These are phyloP conservation scores for Cymbopogon citratus DNA, from an alignment of 176 grass and related monocot species.

Conservation along the genomic window DNA sequence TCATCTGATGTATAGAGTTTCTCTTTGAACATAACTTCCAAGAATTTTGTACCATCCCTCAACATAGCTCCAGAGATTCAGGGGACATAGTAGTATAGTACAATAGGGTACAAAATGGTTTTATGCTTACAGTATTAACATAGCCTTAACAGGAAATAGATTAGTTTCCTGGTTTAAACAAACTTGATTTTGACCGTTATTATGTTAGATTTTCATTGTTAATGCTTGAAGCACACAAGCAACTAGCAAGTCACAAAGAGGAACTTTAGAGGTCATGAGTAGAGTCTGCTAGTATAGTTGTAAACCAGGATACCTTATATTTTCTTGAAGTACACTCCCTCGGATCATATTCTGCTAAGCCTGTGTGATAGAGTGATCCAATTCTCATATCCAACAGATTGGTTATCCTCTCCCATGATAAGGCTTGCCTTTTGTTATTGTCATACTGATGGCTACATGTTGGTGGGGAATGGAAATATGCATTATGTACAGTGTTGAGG, in stretches of 20 bases:
- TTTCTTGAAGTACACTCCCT: not conserved
- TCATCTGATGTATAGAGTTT: not conserved
- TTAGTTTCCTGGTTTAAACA: not conserved
- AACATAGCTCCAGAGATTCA: not conserved
- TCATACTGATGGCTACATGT: not conserved
- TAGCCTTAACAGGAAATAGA: not conserved
- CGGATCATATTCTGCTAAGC: not conserved
- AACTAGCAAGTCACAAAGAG: not conserved
- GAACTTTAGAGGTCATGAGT: not conserved
- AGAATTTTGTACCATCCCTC: not conserved
- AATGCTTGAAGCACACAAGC: constrained; percentile 1
- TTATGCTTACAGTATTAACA: not conserved
- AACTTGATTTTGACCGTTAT: not conserved
- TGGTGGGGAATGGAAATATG: not conserved
- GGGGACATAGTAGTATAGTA: not conserved
- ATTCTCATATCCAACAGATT: not conserved
- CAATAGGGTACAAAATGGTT: not conserved
- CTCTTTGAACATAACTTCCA: not conserved
- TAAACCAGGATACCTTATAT: not conserved
- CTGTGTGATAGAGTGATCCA: not conserved
- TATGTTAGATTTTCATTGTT: not conserved
- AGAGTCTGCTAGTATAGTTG: not conserved
- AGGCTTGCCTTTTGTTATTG: not conserved
- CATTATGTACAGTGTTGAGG: not conserved
- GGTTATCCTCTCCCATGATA: not conserved